These are phyloP conservation scores for Solanum pennellii DNA, from an alignment of 257 asterid species.

Conservation along the genomic window DNA sequence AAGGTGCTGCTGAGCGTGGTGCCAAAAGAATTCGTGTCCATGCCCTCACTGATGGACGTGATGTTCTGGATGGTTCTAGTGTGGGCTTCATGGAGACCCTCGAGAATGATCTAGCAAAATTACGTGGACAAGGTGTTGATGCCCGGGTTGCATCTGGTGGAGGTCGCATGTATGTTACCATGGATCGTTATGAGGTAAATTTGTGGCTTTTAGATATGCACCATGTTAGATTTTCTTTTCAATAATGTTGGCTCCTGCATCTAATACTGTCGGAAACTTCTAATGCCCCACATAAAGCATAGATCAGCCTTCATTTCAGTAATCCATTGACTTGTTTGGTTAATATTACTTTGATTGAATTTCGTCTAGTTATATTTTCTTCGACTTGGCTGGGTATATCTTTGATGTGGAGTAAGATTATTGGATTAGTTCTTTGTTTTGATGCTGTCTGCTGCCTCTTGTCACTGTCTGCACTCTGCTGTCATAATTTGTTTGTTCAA, in stretches of 20 bases:
- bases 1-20: constrained; percentile 77
- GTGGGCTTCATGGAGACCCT: constrained; percentile 78
- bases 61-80: constrained; percentile 89
- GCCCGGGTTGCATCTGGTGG: constrained; percentile 96
- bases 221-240: background rate
- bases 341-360: background rate
- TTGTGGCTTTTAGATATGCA: background rate
- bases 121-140: constrained; percentile 74
- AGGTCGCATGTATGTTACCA: constrained; percentile 94
- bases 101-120: constrained; percentile 58
- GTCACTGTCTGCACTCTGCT: background rate
- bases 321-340: background rate
- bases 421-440: background rate
- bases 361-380: background rate
- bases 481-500: background rate
- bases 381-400: background rate
- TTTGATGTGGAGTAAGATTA: background rate
- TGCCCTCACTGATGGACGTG: constrained; percentile 92
- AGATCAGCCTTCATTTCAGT: background rate
- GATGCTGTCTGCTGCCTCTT: background rate
- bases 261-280: background rate
- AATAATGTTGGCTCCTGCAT: background rate
- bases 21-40: constrained; percentile 91
- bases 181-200: constrained; percentile 91
- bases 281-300: background rate